Conservation (phyloP, 441 rosid species). For the Jatropha podagrica region DNA sequence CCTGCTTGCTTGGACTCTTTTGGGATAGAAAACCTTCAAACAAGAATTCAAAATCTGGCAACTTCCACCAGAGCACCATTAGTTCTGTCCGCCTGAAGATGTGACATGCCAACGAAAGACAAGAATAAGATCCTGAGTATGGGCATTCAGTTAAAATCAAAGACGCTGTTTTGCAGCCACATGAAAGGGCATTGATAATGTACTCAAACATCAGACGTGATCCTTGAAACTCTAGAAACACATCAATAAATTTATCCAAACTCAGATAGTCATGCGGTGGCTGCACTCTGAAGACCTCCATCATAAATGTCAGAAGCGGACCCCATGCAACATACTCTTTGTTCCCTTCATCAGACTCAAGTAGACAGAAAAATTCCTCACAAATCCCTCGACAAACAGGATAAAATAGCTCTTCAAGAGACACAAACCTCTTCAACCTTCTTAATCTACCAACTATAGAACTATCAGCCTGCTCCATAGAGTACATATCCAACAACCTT, state of each 20-base stretch:
- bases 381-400: conserved; percentile 78
- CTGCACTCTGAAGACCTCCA: conserved; percentile 68
- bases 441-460: conserved; percentile 66
- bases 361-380: conserved; percentile 60
- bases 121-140: conserved; percentile 87
- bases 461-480: conserved; percentile 52
- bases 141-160: conserved; percentile 81
- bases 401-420: conserved; percentile 66
- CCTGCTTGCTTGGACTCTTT: conserved; percentile 80
- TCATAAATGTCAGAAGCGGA: conserved; percentile 70
- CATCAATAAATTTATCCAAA: conserved; percentile 72
- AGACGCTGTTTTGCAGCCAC: conserved; percentile 73
- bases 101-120: conserved; percentile 87
- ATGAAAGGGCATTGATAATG: conserved; percentile 70
- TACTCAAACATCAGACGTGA: conserved; percentile 61
- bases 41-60: conserved; percentile 67
- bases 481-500: conserved; percentile 61
- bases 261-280: conserved; percentile 75
- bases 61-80: conserved; percentile 90
- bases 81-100: conserved; percentile 70
- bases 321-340: conserved; percentile 81
- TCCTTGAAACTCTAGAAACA: conserved; percentile 63
- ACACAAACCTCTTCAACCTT: conserved; percentile 78
- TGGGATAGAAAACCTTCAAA: conserved; percentile 88
- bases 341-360: conserved; percentile 56